Base-by-base conservation (phyloP, 1,284 basidiomycete genomes). In the Volvariella surrecta region DNA sequence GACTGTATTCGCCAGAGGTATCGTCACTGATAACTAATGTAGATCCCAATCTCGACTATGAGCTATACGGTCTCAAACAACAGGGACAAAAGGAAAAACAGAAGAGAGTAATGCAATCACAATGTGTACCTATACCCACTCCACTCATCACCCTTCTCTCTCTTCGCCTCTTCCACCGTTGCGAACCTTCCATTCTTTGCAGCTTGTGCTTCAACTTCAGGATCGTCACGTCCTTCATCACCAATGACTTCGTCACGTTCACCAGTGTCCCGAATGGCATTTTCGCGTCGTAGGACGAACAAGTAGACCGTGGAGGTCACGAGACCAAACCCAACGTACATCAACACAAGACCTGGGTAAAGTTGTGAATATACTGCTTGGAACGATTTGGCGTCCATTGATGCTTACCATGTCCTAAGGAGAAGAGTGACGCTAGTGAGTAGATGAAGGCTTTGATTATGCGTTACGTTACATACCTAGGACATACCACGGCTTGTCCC, bases 181-280 rank as follows among this genome's bases (percentile, higher is more conserved):
- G 58, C 63, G 49, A 61, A 79, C 35, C 59, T 56, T 11, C 74
- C 75, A 42, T 76, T 76, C 50, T 56, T 62, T 46, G 64, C 62
- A 19, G 59, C 48, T 6, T 54, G 56, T 1, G 54, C 58, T 1
- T 56, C 58, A 10, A 39, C 47, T 51, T 48, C 39, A 28, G 24
- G 24, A 11, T 28, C 24, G 24, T 6, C 11, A 11, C n/a, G n/a
- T n/a, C n/a, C n/a, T 51, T 59, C 58, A 24, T 71, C 70, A 16
- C 70, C 71, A 49, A 89, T 85, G 39, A 79, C 67, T 50, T 89
- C 84, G 51, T 82, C 73, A 9, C 79, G 68, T 48, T 79, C 74
- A 3, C 84, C 84, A 11, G 73, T 64, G 3, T 79, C 78, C 7
- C 82, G 70, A 32, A 64, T 63, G 2, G 66, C 68, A 49, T 89